These are phyloP conservation scores for Arabidopsis lyrata DNA, from an alignment of 441 rosid genomes.

Conservation along the genomic window DNA sequence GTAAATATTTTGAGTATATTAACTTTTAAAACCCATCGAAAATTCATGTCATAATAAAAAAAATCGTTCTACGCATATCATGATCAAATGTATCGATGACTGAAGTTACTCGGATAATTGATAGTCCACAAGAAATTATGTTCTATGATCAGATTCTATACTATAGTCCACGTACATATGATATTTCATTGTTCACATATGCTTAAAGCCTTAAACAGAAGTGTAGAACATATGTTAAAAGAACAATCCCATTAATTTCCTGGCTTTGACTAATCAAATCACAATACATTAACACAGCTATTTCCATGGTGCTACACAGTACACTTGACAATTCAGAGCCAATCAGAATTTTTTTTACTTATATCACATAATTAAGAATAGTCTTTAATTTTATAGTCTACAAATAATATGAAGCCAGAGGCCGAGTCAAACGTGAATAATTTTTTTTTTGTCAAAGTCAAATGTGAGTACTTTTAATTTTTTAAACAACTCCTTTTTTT, in stretches of 20 bases:
- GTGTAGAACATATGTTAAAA: no score
- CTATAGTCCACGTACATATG: neutral
- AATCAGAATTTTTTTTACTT: slow-evolving; percentile 7
- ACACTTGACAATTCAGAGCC: slow-evolving; percentile 36
- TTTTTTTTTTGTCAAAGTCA: slow-evolving; percentile 19
- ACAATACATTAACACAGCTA: slow-evolving; percentile 26
- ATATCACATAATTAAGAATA: slow-evolving; percentile 8
- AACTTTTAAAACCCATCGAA: neutral
- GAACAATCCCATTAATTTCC: neutral
- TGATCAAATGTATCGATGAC: neutral
- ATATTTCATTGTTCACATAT: slow-evolving; percentile 1
- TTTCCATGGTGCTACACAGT: slow-evolving; percentile 29
- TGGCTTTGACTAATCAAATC: slow-evolving; percentile 31
- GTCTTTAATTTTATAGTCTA: neutral
- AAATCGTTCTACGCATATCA: neutral
- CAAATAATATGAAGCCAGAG: no score
- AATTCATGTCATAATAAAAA: neutral
- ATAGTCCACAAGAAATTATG: slow-evolving; percentile 1
- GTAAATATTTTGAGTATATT: neutral
- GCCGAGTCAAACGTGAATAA: slow-evolving; percentile 19
- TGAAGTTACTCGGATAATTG: neutral
- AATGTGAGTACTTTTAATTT: slow-evolving; percentile 19
- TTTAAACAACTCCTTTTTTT: neutral
- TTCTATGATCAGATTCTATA: neutral
- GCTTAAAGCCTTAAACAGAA: neutral